These are phyloP conservation scores for Phaseolus lunatus DNA, from an alignment of 306 rosid genomes.

Conservation along the genomic window DNA sequence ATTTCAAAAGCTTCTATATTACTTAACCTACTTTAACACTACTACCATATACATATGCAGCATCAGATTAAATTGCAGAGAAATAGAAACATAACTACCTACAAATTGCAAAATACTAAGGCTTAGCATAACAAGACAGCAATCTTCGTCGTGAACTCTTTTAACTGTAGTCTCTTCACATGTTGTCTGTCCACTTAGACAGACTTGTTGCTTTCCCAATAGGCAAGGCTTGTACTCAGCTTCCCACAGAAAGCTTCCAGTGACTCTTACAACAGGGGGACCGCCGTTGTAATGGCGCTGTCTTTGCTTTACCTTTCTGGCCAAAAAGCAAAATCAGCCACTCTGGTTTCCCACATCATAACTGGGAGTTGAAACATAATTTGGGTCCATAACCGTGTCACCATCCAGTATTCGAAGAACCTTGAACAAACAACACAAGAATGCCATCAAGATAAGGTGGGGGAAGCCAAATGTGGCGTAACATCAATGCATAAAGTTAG, in stretches of 20 bases:
- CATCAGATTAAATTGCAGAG: slow-evolving; percentile 50
- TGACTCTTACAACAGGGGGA: slow-evolving; percentile 49
- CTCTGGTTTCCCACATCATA: slow-evolving; percentile 70
- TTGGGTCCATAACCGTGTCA: slow-evolving; percentile 75
- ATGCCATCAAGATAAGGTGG: slow-evolving; percentile 11
- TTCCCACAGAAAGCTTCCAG: slow-evolving; percentile 59
- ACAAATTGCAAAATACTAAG: slow-evolving; percentile 38
- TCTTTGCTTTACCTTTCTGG: slow-evolving; percentile 51
- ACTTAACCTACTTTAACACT: slow-evolving; percentile 44
- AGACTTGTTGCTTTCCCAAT: slow-evolving; percentile 64
- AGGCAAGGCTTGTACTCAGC: slow-evolving; percentile 51
- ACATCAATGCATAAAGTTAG: slow-evolving; percentile 7
- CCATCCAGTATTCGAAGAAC: slow-evolving; percentile 92
- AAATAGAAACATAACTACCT: slow-evolving; percentile 36
- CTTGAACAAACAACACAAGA: slow-evolving; percentile 48
- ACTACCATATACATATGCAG: slow-evolving; percentile 69
- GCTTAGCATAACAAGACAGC: slow-evolving; percentile 40
- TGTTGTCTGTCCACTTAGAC: slow-evolving; percentile 52
- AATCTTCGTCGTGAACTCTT: slow-evolving; percentile 41
- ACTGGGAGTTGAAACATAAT: slow-evolving; percentile 59
- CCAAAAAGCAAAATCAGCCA: slow-evolving; percentile 55
- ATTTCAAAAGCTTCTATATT: slow-evolving; percentile 54
- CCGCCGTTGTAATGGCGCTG: slow-evolving; percentile 54
- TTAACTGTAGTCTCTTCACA: slow-evolving; percentile 57
- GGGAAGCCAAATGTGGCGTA: slow-evolving; percentile 22